Percentiles rank a stretch among this genome's conserved stretches.
Conservation (phyloP, 2,329 filamentous ascomycete species). For the Paradendryphiella salina region DNA sequence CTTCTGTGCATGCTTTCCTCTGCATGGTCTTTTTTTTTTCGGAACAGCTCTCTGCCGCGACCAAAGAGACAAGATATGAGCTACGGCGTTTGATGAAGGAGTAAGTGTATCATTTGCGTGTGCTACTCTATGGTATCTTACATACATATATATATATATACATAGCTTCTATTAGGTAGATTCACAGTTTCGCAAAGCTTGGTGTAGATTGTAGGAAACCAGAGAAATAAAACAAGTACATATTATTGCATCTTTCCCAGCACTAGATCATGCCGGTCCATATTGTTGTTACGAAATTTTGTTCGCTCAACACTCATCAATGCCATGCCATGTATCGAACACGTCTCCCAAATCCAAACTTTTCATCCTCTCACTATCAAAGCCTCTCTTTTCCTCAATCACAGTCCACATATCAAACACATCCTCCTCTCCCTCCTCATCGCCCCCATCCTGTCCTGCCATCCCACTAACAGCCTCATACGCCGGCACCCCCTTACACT, state of each 20-base stretch:
- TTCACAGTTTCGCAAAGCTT: background rate
- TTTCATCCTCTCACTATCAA: background rate
- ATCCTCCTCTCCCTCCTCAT: conserved; percentile 12
- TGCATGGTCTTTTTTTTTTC: background rate
- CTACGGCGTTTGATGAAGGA: background rate
- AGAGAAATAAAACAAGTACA: background rate
- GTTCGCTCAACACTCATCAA: background rate
- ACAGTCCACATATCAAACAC: conserved; percentile 29
- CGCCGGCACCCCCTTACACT: conserved; percentile 12
- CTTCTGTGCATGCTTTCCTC: background rate
- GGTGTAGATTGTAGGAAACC: background rate
- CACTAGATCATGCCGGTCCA: no score
- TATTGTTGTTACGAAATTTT: background rate
- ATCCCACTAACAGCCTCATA: conserved; percentile 14
- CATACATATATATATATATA: background rate
- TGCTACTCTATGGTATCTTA: background rate
- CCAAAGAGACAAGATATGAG: background rate
- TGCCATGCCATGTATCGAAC: conserved; percentile 6
- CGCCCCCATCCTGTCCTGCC: background rate
- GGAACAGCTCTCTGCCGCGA: background rate
- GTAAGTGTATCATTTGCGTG: background rate
- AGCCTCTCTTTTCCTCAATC: background rate
- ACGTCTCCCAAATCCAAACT: conserved; percentile 6
- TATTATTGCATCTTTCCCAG: no score
- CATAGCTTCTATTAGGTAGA: background rate